Base-by-base conservation (phyloP, 768 basidiomycete species). In the Leccinum barrowsii region DNA sequence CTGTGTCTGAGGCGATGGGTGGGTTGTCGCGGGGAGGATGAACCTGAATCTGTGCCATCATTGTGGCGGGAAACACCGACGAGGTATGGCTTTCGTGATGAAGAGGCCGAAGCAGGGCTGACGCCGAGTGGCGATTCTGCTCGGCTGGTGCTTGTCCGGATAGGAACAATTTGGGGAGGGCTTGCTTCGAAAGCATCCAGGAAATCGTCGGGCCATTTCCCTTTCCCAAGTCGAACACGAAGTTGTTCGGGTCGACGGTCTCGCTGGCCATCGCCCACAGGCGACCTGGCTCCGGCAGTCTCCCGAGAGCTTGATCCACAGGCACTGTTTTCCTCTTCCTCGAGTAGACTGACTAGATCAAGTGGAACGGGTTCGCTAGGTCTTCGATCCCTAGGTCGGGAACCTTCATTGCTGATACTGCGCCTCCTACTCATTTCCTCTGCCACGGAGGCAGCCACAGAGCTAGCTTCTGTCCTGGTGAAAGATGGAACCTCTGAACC, bases 121-220 rank as follows among this genome's bases (percentile, higher is more conserved):
- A 67, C 30, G 62, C 62, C 35, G 50, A 55, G 42, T 34, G 58
- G 58, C 24, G 61, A 63, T 48, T 69, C 68, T 37, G 60, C 61
- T 58, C 66, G 67, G 59, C 68, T 67, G 17, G 37, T 22, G 52
- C 54, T 56, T 21, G 59, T 51, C 37, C 57, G 62, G 54, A 69
- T 56, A 65, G 75, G 70, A 56, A 73, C 72, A 51, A 69, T 68
- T 56, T 58, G 70, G 52, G 65, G 44, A 72, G 70, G 69, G 55
- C 53, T 62, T 44, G 59, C 61, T 55, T 78, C 77, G 59, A 88
- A 82, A 28, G 77, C 83, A 62, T 84, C 83, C 56, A 91, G 69
- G 68, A 90, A 89, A 70, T 90, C 89, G 72, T 90, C 88, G 0
- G 90, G 88, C 88, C 88, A 91, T 71, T 87, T 90, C 58, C 87